Percentiles rank a stretch among this genome's conserved stretches.
phyloP scores from a whole-genome alignment of 495 filamentous ascomycete genomes.

The Polyplosphaeria fusca region DNA sequence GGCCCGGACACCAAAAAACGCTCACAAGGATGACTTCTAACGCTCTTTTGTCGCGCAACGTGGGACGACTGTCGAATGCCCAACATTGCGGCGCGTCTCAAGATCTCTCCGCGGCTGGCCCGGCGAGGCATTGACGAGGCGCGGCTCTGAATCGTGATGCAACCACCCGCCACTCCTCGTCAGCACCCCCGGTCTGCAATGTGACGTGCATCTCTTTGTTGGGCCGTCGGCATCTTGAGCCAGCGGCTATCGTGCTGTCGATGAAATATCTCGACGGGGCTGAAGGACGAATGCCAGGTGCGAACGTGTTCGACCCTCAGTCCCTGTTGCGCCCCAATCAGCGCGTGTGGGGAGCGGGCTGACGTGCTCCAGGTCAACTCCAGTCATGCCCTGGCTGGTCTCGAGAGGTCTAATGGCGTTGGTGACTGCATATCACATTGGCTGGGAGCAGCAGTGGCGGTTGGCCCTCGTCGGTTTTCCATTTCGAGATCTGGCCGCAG shows the following conservation, averaged over 20 bases:
- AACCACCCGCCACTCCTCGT: slow-evolving; percentile 2
- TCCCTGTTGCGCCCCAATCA: slow-evolving; percentile 6
- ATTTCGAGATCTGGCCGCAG: slow-evolving; percentile 2
- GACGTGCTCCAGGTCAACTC: slow-evolving; percentile 9
- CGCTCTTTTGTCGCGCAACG: slow-evolving; percentile 4
- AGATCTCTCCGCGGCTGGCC: background rate
- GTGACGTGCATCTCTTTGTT: slow-evolving; percentile 26
- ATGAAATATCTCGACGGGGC: slow-evolving; percentile 9
- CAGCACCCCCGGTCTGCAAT: background rate
- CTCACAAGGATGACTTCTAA: background rate
- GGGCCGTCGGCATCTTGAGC: background rate
- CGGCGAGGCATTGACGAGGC: background rate
- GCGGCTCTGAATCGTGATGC: slow-evolving; percentile 1
- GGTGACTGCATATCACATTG: slow-evolving; percentile 13
- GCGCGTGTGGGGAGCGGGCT: slow-evolving; percentile 25
- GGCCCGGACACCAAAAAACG: background rate
- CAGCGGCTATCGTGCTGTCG: slow-evolving; percentile 25
- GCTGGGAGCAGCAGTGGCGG: background rate
- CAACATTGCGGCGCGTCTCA: background rate
- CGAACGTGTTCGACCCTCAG: slow-evolving; percentile 28
- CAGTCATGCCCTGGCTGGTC: slow-evolving; percentile 5
- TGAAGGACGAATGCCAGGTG: slow-evolving; percentile 19
- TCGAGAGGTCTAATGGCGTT: background rate
- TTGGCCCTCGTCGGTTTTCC: background rate
- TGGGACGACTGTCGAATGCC: background rate